These are phyloP conservation scores for Boletellus ananas DNA, from an alignment of 768 basidiomycete genomes.

Conservation along the genomic window DNA sequence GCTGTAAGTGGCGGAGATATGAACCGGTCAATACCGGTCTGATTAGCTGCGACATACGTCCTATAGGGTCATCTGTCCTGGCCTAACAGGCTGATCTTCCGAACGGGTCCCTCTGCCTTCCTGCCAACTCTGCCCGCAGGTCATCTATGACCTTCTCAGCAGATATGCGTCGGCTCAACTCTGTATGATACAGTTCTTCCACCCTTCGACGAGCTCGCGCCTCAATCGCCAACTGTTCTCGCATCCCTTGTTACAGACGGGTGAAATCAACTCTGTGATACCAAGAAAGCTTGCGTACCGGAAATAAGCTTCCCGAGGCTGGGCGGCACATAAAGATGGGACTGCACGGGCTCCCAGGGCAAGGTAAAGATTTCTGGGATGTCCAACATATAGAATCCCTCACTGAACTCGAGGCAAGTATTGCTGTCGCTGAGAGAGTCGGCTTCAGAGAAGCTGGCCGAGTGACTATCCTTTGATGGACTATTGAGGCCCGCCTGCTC, in stretches of 20 bases:
- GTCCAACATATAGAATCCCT: conserved; percentile 35
- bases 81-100: not conserved
- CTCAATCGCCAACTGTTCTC: conserved; percentile 29
- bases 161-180: conserved; percentile 28
- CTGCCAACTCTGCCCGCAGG: conserved; percentile 11
- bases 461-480: not conserved
- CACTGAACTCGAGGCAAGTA: conserved; percentile 3
- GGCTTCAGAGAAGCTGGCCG: not conserved
- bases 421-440: not conserved
- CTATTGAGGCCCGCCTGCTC: conserved; percentile 1
- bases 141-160: conserved; percentile 26
- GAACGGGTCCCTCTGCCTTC: not conserved
- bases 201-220: conserved; percentile 31
- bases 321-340: conserved; percentile 34
- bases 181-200: conserved; percentile 31
- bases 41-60: not conserved
- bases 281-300: conserved; percentile 21
- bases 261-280: conserved; percentile 1
- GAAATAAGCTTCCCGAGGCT: conserved; percentile 33
- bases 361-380: conserved; percentile 29
- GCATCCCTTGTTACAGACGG: conserved; percentile 27
- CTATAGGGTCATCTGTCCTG: not conserved
- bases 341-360: conserved; percentile 32
- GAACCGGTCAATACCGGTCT: not conserved
- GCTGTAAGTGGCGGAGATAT: not conserved